phyloP scores from a whole-genome alignment of 2,329 filamentous ascomycete species.

The Thielaviopsis musarum region DNA sequence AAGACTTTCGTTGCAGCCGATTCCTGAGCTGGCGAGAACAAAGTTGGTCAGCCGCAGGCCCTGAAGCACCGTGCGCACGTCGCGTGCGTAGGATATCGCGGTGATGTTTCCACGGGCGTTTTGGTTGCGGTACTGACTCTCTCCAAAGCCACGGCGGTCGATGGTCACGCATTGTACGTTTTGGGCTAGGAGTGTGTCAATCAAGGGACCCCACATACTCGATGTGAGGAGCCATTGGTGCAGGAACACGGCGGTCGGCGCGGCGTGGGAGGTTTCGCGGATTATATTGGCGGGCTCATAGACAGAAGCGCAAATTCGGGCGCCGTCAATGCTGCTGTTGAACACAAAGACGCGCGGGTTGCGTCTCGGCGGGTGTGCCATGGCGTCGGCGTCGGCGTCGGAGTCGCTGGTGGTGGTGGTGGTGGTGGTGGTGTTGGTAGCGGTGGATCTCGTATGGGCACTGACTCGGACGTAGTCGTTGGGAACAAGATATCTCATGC shows the following conservation, averaged over 20 bases:
- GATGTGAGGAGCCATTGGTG: constrained; percentile 4
- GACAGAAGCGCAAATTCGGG: not conserved
- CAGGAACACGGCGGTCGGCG: constrained; percentile 5
- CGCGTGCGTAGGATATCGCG: not conserved
- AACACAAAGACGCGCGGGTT: not conserved
- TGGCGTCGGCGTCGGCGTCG: not conserved
- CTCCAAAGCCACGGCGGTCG: constrained; percentile 1
- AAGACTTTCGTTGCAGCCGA: constrained; percentile 7
- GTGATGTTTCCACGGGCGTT: not conserved
- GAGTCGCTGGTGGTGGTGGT: not conserved
- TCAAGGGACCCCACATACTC: not conserved
- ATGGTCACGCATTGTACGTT: constrained; percentile 1
- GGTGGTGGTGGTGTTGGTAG: too few species aligned
- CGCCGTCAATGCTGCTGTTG: not conserved
- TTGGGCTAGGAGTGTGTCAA: not conserved
- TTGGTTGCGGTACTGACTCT: not conserved
- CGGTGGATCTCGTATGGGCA: too few species aligned
- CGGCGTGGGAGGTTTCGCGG: not conserved
- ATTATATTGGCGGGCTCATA: not conserved
- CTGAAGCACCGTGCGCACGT: not conserved
- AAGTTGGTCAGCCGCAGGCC: not conserved
- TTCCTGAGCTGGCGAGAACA: constrained; percentile 3
- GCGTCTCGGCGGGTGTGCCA: not conserved
- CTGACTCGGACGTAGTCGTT: too few species aligned
- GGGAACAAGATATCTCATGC: too few species aligned